Conservation (phyloP, 345 rosid genomes). For the Brassica rapa region DNA sequence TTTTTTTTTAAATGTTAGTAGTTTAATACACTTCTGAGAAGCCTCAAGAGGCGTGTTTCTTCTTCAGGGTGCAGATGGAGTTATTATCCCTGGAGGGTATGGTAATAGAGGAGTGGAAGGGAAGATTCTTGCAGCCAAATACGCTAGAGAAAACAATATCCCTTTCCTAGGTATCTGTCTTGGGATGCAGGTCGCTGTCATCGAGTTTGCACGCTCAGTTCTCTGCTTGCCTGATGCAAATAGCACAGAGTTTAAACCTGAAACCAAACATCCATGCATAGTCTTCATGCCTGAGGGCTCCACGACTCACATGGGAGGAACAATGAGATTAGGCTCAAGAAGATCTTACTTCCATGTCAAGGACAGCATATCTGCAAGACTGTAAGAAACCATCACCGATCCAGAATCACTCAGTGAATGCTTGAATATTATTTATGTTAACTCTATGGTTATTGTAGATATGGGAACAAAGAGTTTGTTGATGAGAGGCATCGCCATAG, state of each 20-base stretch:
- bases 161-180: constrained; percentile 94
- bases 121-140: constrained; percentile 82
- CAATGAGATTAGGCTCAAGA: constrained; percentile 96
- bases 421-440: neutral
- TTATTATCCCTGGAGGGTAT: constrained; percentile 96
- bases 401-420: neutral
- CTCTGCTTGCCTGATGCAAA: constrained; percentile 76
- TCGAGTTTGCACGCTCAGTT: constrained; percentile 77
- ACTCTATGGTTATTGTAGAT: constrained; percentile 49
- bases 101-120: constrained; percentile 95
- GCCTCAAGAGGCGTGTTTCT: neutral
- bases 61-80: constrained; percentile 73
- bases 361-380: constrained; percentile 74
- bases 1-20: neutral
- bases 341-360: constrained; percentile 58
- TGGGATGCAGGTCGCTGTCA: constrained; percentile 94
- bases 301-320: constrained; percentile 94
- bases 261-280: constrained; percentile 74
- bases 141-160: constrained; percentile 76
- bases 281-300: constrained; percentile 98
- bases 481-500: constrained; percentile 98
- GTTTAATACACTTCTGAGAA: neutral
- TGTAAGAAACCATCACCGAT: constrained; percentile 51
- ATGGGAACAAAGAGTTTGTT: constrained; percentile 60
- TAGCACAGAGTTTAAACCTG: constrained; percentile 82